phyloP scores from a whole-genome alignment of 495 filamentous ascomycete species.

The Extremus antarcticus region DNA sequence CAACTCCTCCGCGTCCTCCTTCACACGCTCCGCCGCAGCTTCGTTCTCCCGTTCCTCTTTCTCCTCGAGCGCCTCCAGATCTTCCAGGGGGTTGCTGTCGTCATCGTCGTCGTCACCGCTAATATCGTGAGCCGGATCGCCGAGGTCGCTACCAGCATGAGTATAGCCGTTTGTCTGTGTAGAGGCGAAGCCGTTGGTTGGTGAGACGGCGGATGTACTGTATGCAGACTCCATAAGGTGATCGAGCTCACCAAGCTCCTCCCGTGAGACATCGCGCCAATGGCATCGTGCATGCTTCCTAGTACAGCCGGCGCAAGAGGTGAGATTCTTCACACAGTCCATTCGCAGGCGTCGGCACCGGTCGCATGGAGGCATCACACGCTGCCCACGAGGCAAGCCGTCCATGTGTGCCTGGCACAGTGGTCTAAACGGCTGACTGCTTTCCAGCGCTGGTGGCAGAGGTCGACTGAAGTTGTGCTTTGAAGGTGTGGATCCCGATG shows the following conservation, averaged over 20 bases:
- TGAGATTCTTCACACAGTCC: slow-evolving; percentile 74
- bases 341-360: slow-evolving; percentile 68
- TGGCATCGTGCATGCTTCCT: slow-evolving; percentile 79
- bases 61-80: slow-evolving; percentile 17
- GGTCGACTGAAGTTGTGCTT: slow-evolving; percentile 22
- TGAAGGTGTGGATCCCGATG: not conserved
- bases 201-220: not conserved
- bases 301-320: slow-evolving; percentile 76
- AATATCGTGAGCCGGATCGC: not conserved
- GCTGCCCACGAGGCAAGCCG: slow-evolving; percentile 57
- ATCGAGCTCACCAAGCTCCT: slow-evolving; percentile 41
- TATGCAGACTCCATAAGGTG: slow-evolving; percentile 11
- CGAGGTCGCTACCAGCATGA: slow-evolving; percentile 2
- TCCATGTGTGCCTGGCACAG: slow-evolving; percentile 45
- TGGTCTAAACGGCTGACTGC: slow-evolving; percentile 16
- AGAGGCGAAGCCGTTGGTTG: not conserved
- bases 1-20: slow-evolving; percentile 16
- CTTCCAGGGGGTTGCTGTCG: slow-evolving; percentile 19
- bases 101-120: slow-evolving; percentile 15
- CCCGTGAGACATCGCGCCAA: slow-evolving; percentile 66
- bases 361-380: slow-evolving; percentile 69
- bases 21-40: slow-evolving; percentile 1
- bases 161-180: not conserved
- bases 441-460: slow-evolving; percentile 14
- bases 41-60: slow-evolving; percentile 13